These are phyloP conservation scores for Erigeron canadensis DNA, from an alignment of 129 eudicot genomes.

Conservation along the genomic window DNA sequence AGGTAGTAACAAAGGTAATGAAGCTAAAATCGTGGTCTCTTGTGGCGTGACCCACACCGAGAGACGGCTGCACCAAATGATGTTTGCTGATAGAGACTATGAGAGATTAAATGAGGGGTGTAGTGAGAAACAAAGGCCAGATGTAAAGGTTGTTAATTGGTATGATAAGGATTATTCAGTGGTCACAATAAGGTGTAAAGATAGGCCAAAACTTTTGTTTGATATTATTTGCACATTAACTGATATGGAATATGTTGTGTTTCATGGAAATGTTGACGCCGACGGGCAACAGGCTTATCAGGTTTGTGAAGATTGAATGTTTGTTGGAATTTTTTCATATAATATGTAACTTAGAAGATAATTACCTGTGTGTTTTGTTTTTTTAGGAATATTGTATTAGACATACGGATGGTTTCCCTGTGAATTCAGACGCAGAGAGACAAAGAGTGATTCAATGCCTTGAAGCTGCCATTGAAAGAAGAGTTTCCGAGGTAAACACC, in stretches of 20 bases:
- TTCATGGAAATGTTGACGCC: constrained; percentile 94
- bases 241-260: constrained; percentile 94
- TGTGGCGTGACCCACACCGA: constrained; percentile 72
- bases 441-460: constrained; percentile 95
- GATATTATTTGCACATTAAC: constrained; percentile 91
- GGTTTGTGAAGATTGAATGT: constrained; percentile 39
- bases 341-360: background rate
- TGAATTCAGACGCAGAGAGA: constrained; percentile 94
- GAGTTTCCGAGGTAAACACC: constrained; percentile 82
- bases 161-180: constrained; percentile 87
- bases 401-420: constrained; percentile 89
- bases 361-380: constrained; percentile 9
- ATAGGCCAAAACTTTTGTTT: constrained; percentile 90
- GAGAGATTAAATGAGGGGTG: constrained; percentile 45
- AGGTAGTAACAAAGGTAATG: constrained; percentile 64
- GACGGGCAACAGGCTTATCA: constrained; percentile 86
- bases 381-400: constrained; percentile 82
- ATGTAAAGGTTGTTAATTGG: constrained; percentile 87
- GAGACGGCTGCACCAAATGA: constrained; percentile 91
- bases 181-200: constrained; percentile 82
- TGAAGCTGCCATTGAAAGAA: constrained; percentile 94
- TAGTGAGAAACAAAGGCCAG: constrained; percentile 61
- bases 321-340: background rate
- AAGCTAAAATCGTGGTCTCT: constrained; percentile 79
- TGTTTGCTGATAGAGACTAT: constrained; percentile 91